Conservation (phyloP, 2,329 filamentous ascomycete genomes). For the Xylariaceae sp. region DNA sequence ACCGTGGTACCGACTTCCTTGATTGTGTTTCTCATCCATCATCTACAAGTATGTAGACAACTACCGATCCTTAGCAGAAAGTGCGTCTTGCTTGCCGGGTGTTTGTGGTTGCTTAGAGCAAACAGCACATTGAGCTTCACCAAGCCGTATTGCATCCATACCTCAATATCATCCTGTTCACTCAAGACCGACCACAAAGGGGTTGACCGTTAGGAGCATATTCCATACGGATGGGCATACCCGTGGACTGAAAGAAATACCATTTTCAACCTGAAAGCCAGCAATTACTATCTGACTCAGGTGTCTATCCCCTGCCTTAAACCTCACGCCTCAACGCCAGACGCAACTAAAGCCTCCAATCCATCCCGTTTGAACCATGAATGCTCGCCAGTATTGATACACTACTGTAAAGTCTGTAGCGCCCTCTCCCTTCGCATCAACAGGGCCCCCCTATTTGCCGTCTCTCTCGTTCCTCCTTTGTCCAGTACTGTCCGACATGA, state of each 20-base stretch:
- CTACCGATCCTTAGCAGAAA: too few species aligned
- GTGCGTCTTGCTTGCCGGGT: too few species aligned
- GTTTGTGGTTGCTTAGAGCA: too few species aligned
- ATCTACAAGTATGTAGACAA: too few species aligned
- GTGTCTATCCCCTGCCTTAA: constrained; percentile 12
- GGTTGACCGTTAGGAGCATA: too few species aligned
- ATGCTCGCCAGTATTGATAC: constrained; percentile 11
- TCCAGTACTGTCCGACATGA: constrained; percentile 31
- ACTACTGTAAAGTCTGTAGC: constrained; percentile 10
- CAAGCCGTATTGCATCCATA: too few species aligned
- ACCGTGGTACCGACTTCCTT: too few species aligned
- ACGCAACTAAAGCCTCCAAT: constrained; percentile 19
- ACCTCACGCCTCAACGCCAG: constrained; percentile 25
- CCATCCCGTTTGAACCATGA: constrained; percentile 10
- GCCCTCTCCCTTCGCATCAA: background rate
- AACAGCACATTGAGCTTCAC: too few species aligned
- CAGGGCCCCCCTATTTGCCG: constrained; percentile 47
- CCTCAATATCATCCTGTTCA: too few species aligned
- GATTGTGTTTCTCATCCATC: too few species aligned
- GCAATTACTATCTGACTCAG: background rate
- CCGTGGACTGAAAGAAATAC: background rate
- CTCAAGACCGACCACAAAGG: too few species aligned
- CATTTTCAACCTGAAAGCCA: constrained; percentile 1
- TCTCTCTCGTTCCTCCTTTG: constrained; percentile 56
- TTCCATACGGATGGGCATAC: too few species aligned